A percentile compares a stretch with the other conserved stretches of the same genome.
phyloP scores from a whole-genome alignment of 495 filamentous ascomycete species.

The Hypoxylon lenormandii region DNA sequence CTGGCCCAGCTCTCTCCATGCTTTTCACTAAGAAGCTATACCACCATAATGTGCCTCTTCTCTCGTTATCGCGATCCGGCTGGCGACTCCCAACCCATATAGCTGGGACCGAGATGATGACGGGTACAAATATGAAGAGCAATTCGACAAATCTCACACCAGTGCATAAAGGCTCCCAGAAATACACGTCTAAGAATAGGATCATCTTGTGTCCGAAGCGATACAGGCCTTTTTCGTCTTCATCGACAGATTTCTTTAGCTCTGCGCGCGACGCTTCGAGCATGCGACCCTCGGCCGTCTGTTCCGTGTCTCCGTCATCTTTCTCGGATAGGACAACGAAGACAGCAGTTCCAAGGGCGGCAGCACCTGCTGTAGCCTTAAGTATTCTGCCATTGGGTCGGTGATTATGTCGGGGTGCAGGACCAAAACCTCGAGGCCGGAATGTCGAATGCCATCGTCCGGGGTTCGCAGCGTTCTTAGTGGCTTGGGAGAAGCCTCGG shows the following conservation, averaged over 20 bases:
- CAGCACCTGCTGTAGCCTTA: slow-evolving; percentile 66
- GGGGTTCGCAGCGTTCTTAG: slow-evolving; percentile 26
- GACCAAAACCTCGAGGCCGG: slow-evolving; percentile 7
- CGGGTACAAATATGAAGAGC: slow-evolving; percentile 88
- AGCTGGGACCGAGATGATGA: slow-evolving; percentile 79
- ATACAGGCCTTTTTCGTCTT: slow-evolving; percentile 68
- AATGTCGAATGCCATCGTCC: slow-evolving; percentile 40
- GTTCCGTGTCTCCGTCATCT: slow-evolving; percentile 67
- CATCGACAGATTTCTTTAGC: slow-evolving; percentile 72
- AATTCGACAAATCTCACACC: slow-evolving; percentile 87
- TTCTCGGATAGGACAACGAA: slow-evolving; percentile 80
- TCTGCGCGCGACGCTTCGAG: slow-evolving; percentile 81
- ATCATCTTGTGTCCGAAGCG: slow-evolving; percentile 67
- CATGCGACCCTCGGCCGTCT: slow-evolving; percentile 86
- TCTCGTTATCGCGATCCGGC: slow-evolving; percentile 72
- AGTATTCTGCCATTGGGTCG: slow-evolving; percentile 50
- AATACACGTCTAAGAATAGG: slow-evolving; percentile 74
- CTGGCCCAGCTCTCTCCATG: slow-evolving; percentile 95
- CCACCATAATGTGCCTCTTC: slow-evolving; percentile 91
- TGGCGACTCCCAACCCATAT: slow-evolving; percentile 79
- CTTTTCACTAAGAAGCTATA: slow-evolving; percentile 85
- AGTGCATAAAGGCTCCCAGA: slow-evolving; percentile 89
- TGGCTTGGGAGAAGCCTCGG: slow-evolving; percentile 30
- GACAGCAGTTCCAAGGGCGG: slow-evolving; percentile 61
- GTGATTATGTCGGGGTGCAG: slow-evolving; percentile 6